A percentile compares a stretch with the other conserved stretches of the same genome.
phyloP scores from a whole-genome alignment of 208 protist genomes.

The Leishmania tropica region DNA sequence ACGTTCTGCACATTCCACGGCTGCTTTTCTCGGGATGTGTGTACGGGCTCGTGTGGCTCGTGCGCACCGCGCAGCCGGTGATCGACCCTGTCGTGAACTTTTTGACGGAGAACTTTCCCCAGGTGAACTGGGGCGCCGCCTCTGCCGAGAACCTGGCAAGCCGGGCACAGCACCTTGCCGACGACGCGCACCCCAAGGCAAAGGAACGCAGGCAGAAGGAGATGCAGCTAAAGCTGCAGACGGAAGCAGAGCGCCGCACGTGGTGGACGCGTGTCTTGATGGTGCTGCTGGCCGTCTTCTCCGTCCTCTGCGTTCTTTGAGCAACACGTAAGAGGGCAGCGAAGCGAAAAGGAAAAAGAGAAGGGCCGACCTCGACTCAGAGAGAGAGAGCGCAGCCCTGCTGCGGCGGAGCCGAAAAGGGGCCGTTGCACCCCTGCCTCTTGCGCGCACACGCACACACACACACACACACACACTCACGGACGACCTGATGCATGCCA shows the following conservation, averaged over 20 bases:
- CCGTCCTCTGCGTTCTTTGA: slow-evolving; percentile 60
- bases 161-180: slow-evolving; percentile 59
- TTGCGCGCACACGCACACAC: neutral
- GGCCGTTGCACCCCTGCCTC: neutral
- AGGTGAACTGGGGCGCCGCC: slow-evolving; percentile 70
- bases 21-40: slow-evolving; percentile 72
- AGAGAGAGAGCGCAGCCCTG: neutral
- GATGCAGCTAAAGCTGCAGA: slow-evolving; percentile 31
- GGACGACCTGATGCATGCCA: neutral
- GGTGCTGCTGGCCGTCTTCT: slow-evolving; percentile 66
- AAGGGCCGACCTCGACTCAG: neutral
- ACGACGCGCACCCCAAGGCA: slow-evolving; percentile 49
- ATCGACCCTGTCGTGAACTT: slow-evolving; percentile 61
- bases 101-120: slow-evolving; percentile 58
- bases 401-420: neutral
- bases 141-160: slow-evolving; percentile 67
- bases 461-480: neutral
- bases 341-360: neutral
- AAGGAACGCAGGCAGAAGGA: slow-evolving; percentile 37
- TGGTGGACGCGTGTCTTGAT: slow-evolving; percentile 75
- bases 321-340: slow-evolving; percentile 10
- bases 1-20: slow-evolving; percentile 85
- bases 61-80: slow-evolving; percentile 60
- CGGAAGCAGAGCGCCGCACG: slow-evolving; percentile 45
- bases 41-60: slow-evolving; percentile 55